phyloP scores from a whole-genome alignment of 176 grass and related monocot species.

The Neostapfia colusana region DNA sequence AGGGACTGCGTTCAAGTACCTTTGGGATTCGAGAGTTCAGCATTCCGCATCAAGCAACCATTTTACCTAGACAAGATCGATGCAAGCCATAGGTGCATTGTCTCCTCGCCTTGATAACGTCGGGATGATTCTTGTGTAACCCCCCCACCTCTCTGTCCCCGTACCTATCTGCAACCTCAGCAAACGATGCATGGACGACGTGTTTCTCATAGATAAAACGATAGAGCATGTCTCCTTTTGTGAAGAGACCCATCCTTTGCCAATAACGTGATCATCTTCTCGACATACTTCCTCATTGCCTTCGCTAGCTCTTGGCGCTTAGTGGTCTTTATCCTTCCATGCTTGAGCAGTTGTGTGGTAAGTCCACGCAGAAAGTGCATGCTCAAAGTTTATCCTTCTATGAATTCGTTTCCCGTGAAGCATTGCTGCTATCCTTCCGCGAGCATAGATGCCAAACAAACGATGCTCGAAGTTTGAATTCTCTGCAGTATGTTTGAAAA shows the following conservation, averaged over 20 bases:
- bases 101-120: conserved; percentile 82
- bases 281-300: conserved; percentile 82
- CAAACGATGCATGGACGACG: conserved; percentile 82
- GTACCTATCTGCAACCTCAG: conserved; percentile 77
- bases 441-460: conserved; percentile 49
- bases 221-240: conserved; percentile 92
- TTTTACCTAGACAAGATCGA: conserved; percentile 88
- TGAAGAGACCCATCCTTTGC: conserved; percentile 91
- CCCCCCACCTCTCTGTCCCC: conserved; percentile 79
- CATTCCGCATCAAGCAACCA: neutral
- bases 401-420: conserved; percentile 72
- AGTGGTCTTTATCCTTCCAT: conserved; percentile 91
- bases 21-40: neutral
- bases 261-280: conserved; percentile 90
- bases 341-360: conserved; percentile 72
- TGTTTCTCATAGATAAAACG: conserved; percentile 90
- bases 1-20: neutral
- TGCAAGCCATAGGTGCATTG: conserved; percentile 92
- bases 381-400: too few species aligned
- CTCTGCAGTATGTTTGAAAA: conserved; percentile 38
- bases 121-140: conserved; percentile 85
- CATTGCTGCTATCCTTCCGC: conserved; percentile 81
- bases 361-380: conserved; percentile 76
- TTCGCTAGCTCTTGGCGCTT: conserved; percentile 76
- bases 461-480: conserved; percentile 49